A percentile compares a stretch with the other conserved stretches of the same genome.
Conservation (phyloP, 2,329 filamentous ascomycete genomes). For the Cladosporium austrohemisphaericum region DNA sequence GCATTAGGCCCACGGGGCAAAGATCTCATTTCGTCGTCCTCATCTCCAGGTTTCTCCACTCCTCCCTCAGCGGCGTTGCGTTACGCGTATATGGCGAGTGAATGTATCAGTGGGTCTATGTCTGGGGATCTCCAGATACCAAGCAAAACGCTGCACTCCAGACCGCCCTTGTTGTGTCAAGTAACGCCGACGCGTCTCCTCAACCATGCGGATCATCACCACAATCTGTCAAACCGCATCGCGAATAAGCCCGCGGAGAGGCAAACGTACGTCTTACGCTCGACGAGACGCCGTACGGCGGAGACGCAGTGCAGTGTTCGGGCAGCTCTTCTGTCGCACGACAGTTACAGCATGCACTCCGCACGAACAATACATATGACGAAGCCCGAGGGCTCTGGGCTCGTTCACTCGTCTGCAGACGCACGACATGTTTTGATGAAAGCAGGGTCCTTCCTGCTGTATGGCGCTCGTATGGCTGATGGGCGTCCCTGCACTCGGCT, state of each 20-base stretch:
- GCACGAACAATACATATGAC: slow-evolving; percentile 10
- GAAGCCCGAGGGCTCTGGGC: slow-evolving; percentile 7
- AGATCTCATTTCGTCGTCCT: background rate
- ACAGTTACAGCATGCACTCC: slow-evolving; percentile 10
- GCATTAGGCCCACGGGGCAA: slow-evolving; percentile 11
- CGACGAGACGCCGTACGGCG: background rate
- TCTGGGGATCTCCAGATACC: slow-evolving; percentile 14
- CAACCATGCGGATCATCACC: slow-evolving; percentile 5
- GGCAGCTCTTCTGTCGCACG: slow-evolving; percentile 6
- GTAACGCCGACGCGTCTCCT: slow-evolving; percentile 10
- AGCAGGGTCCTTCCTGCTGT: slow-evolving; percentile 5
- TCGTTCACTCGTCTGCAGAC: slow-evolving; percentile 5
- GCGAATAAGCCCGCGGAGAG: background rate
- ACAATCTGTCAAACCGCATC: background rate
- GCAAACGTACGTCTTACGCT: background rate
- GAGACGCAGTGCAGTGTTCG: slow-evolving; percentile 4
- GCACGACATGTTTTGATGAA: slow-evolving; percentile 12
- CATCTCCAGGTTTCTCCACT: slow-evolving; percentile 16
- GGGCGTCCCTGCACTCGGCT: slow-evolving; percentile 5
- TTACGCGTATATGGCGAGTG: slow-evolving; percentile 1
- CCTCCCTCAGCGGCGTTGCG: slow-evolving; percentile 1
- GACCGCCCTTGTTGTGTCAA: slow-evolving; percentile 3
- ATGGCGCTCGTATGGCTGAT: slow-evolving; percentile 11
- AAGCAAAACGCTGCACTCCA: background rate
- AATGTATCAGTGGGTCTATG: slow-evolving; percentile 8